Conservation (phyloP, 805 yeast species). For the Sugiyamaella boreocaroliniensis region DNA sequence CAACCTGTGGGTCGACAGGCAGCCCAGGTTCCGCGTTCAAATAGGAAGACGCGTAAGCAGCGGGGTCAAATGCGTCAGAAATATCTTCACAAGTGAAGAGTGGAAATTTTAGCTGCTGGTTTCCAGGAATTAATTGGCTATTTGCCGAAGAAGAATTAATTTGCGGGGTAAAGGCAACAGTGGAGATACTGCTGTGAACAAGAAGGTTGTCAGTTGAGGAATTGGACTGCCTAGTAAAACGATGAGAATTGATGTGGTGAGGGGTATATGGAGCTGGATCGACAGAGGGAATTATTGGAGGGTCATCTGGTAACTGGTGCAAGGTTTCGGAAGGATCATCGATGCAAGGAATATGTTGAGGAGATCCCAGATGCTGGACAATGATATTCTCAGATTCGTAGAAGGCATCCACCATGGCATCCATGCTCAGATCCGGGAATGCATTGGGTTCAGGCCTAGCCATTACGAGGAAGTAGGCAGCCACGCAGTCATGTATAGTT, state of each 20-base stretch:
- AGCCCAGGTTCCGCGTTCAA: neutral
- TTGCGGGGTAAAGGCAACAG: too few relatives aligned
- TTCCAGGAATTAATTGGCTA: too few relatives aligned
- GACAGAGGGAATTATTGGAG: too few relatives aligned
- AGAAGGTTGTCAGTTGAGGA: too few relatives aligned
- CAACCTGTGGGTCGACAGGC: neutral
- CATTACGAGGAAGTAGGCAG: neutral
- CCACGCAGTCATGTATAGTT: neutral
- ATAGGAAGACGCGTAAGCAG: neutral
- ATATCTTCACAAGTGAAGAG: neutral
- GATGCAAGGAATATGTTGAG: neutral
- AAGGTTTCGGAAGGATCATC: neutral
- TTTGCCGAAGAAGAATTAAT: too few relatives aligned
- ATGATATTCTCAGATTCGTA: neutral
- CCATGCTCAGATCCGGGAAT: neutral
- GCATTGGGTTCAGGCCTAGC: neutral
- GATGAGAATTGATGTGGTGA: too few relatives aligned
- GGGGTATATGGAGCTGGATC: too few relatives aligned
- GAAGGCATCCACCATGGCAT: neutral
- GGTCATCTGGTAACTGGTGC: too few relatives aligned
- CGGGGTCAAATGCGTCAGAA: neutral
- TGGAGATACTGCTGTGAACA: too few relatives aligned
- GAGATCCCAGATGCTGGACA: neutral
- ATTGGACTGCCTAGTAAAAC: too few relatives aligned
- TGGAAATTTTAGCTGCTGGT: neutral